A percentile compares a stretch with the other conserved stretches of the same genome.
These are phyloP conservation scores for Murraya paniculata DNA, from an alignment of 345 rosid genomes.

Conservation along the genomic window DNA sequence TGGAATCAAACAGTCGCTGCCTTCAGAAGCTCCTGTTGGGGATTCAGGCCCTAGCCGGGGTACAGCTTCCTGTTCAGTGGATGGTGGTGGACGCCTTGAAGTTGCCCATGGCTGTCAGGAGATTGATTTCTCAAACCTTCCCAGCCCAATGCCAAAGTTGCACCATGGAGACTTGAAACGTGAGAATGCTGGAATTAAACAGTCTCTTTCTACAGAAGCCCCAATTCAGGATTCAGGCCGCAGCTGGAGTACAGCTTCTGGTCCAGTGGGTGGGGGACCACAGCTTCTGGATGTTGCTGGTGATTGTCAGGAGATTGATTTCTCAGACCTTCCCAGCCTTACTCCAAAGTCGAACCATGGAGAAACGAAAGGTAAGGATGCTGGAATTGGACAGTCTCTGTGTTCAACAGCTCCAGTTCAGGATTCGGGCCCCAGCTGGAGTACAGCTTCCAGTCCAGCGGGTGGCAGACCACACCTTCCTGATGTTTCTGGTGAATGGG, in stretches of 20 bases:
- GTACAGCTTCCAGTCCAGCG: slow-evolving; percentile 62
- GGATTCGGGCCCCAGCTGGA: slow-evolving; percentile 74
- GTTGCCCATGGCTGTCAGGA: slow-evolving; percentile 16
- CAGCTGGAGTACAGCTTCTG: slow-evolving; percentile 67
- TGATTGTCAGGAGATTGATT: slow-evolving; percentile 31
- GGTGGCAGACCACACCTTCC: slow-evolving; percentile 52
- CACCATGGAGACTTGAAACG: slow-evolving; percentile 42
- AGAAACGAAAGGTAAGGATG: slow-evolving; percentile 43
- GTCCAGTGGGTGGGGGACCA: slow-evolving; percentile 49
- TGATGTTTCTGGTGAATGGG: slow-evolving; percentile 57
- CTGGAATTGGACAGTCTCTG: slow-evolving; percentile 42
- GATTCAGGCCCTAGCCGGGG: slow-evolving; percentile 76
- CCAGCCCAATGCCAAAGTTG: slow-evolving; percentile 46
- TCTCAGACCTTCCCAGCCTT: slow-evolving; percentile 48
- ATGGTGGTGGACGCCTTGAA: slow-evolving; percentile 33
- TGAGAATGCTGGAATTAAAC: slow-evolving; percentile 45
- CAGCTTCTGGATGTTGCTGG: slow-evolving; percentile 28
- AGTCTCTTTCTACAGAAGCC: slow-evolving; percentile 43
- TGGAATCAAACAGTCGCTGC: slow-evolving; percentile 43
- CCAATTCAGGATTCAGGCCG: slow-evolving; percentile 61
- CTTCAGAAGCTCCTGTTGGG: slow-evolving; percentile 47
- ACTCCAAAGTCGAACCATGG: slow-evolving; percentile 44
- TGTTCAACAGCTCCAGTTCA: slow-evolving; percentile 48
- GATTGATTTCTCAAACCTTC: slow-evolving; percentile 45
- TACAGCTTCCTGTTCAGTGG: slow-evolving; percentile 61